Evolutionary conservation across 2,329 filamentous ascomycete species (phyloP), one percentile per base, ranked within the genome.

Genomic region (Corinectria fuckeliana): DNA sequence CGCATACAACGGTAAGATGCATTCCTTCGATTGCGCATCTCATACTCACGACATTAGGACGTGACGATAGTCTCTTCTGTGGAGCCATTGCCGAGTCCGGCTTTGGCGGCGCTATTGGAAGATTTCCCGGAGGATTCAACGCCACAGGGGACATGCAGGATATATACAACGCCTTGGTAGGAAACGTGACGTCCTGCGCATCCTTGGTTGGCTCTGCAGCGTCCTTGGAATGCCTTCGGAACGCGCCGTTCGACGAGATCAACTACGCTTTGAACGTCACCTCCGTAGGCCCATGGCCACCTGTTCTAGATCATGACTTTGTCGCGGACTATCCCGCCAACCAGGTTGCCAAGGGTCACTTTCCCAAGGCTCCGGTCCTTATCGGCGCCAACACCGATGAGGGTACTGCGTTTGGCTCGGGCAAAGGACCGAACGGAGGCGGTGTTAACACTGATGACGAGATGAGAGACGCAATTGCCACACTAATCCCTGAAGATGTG

Each of bases 11-110:
- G 82, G 82, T 50, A 5, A 60, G 54, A 28, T 9, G 2, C 25
- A 13, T 20, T 5, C 18, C 11, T 25, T 13, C 11, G 9, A 32
- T 20, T 14, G 9, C n/a, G 9, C 14, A 2, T 3, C 1, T 3
- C 18, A 4, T 23, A 5, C 52, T 69, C 4, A 69, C 18, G 2
- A 5, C 3, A 2, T 1, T 3, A 70, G 74, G 74, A 1, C 75
- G 81, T 18, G 76, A 85, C 48, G 81, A 85, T 54, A 74, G 75
- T 0, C 76, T 87, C 0, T 86, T 86, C 67, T 75, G 80, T 4
- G 79, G 68, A 5, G 83, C 76, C 1, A 83, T 85, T 16, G 76
- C 76, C 34, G 69, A 87, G 62, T 85, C 81, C 13, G 81, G 81
- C 7, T 78, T 77, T 26, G 74, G 75, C 2, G 71, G 69, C 5